Evolutionary conservation across 805 yeast genomes (phyloP).

Genomic region (Clavispora phyllophila): DNA sequence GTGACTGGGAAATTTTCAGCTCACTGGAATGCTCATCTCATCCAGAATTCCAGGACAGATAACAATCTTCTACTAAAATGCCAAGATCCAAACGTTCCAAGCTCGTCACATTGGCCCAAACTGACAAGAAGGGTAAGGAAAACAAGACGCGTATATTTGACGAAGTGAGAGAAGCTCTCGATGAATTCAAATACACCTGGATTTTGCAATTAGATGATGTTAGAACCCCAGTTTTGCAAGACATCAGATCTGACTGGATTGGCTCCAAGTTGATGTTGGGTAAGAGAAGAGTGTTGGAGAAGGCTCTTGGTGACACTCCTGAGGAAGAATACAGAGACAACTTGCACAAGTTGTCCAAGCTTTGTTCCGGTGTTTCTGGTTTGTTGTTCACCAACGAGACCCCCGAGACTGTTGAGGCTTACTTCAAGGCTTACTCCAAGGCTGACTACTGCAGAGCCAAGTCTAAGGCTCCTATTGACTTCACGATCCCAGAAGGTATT

Average conservation of each 20-base stretch:
- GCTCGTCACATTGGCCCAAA: constrained; percentile 91
- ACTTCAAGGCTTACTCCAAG: constrained; percentile 72
- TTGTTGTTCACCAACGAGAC: constrained; percentile 84
- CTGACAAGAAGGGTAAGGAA: constrained; percentile 92
- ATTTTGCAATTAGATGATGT: constrained; percentile 84
- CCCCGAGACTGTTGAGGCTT: constrained; percentile 84
- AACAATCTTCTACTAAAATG: constrained; percentile 41
- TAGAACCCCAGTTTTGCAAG: constrained; percentile 93
- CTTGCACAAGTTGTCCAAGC: constrained; percentile 60
- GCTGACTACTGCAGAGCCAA: constrained; percentile 90
- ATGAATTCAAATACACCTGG: constrained; percentile 75
- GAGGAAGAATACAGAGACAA: constrained; percentile 90
- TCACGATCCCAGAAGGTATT: constrained; percentile 83
- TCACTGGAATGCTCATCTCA: constrained; percentile 3
- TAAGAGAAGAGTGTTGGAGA: constrained; percentile 86
- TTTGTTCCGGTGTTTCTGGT: constrained; percentile 77
- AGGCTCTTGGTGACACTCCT: constrained; percentile 82
- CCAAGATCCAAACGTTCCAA: constrained; percentile 97
- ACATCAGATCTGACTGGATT: constrained; percentile 85
- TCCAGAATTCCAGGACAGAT: not conserved
- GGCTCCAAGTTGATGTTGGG: constrained; percentile 90
- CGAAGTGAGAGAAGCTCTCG: constrained; percentile 79
- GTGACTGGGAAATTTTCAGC: constrained; percentile 6
- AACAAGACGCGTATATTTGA: constrained; percentile 89
- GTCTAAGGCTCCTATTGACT: constrained; percentile 73